phyloP scores from a whole-genome alignment of 164 flowering plant genomes.

The Piper longum region DNA sequence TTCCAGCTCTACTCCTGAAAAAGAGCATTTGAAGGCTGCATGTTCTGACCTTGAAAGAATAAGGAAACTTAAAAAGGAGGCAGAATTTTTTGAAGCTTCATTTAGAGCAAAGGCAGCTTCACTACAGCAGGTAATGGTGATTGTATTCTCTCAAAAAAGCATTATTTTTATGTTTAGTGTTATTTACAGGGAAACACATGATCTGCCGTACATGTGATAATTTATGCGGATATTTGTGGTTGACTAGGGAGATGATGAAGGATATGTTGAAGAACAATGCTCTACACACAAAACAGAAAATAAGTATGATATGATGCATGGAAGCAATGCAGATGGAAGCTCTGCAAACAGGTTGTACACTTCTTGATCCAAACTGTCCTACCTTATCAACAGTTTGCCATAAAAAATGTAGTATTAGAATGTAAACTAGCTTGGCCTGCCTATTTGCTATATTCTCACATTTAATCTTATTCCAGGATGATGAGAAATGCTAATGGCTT shows the following conservation, averaged over 20 bases:
- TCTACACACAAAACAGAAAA: slow-evolving; percentile 21
- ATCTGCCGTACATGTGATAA: too few species aligned
- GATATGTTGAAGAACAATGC: slow-evolving; percentile 15
- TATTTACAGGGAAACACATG: neutral
- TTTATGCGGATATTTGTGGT: slow-evolving; percentile 7
- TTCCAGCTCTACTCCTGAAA: slow-evolving; percentile 64
- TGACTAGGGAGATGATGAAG: slow-evolving; percentile 46
- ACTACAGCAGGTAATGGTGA: slow-evolving; percentile 53
- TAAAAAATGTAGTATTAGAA: too few species aligned
- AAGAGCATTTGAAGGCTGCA: slow-evolving; percentile 87
- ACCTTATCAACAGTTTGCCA: neutral
- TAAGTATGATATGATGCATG: slow-evolving; percentile 9
- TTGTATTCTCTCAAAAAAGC: neutral
- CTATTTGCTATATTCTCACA: neutral
- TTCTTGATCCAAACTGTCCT: neutral
- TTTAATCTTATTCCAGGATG: slow-evolving; percentile 12
- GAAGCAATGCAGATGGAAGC: slow-evolving; percentile 15
- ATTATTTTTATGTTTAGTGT: neutral
- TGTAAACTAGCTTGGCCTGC: neutral
- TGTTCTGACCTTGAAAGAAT: slow-evolving; percentile 96
- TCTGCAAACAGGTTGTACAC: slow-evolving; percentile 10
- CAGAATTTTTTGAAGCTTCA: slow-evolving; percentile 96
- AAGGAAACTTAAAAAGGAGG: slow-evolving; percentile 90
- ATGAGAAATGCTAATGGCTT: slow-evolving; percentile 35
- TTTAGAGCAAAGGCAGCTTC: slow-evolving; percentile 95